These are phyloP conservation scores for Urtica urens DNA, from an alignment of 306 rosid species.

Conservation along the genomic window DNA sequence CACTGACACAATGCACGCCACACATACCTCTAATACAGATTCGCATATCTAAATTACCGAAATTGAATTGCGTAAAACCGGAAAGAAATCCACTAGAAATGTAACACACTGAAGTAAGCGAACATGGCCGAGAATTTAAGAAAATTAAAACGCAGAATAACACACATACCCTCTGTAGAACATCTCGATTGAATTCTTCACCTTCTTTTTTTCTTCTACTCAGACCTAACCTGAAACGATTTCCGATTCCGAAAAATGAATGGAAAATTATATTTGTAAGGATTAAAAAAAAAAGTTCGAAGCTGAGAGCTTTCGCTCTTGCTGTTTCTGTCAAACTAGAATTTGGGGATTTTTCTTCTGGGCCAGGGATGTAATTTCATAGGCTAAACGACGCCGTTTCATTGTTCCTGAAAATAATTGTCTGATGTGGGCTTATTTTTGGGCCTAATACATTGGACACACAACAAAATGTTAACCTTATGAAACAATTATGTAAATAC, in stretches of 20 bases:
- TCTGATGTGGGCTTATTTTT: too few species aligned
- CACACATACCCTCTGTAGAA: conserved; percentile 45
- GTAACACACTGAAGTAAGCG: not conserved
- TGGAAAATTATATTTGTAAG: too few species aligned
- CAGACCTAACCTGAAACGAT: not conserved
- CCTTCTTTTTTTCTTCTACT: not conserved
- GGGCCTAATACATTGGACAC: too few species aligned
- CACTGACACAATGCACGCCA: too few species aligned
- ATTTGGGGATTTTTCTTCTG: not conserved
- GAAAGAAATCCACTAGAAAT: conserved; percentile 10
- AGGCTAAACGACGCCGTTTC: conserved; percentile 4
- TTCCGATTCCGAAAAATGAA: not conserved
- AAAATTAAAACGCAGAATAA: not conserved
- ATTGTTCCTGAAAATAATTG: too few species aligned
- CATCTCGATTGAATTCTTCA: conserved; percentile 3
- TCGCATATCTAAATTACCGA: too few species aligned
- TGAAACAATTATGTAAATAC: too few species aligned
- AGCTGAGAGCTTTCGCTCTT: not conserved
- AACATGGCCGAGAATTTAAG: not conserved
- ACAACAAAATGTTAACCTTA: too few species aligned
- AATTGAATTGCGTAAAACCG: not conserved
- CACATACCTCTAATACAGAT: too few species aligned
- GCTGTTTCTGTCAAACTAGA: not conserved
- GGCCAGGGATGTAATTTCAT: not conserved
- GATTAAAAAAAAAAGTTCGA: not conserved